phyloP scores from a whole-genome alignment of 2,329 filamentous ascomycete genomes.

The Ambrosiella cleistominuta region DNA sequence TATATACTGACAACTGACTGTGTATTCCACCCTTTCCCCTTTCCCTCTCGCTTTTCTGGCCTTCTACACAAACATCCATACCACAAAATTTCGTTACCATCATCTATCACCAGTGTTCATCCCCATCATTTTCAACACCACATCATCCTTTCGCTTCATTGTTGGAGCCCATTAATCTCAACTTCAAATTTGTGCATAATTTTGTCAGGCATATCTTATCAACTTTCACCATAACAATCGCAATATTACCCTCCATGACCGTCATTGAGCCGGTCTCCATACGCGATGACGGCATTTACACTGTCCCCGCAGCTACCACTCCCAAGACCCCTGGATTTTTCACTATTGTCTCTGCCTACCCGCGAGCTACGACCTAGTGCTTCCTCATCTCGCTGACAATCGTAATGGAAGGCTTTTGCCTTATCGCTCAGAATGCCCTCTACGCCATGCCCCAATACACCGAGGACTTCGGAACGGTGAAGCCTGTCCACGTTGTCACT shows the following conservation, averaged over 20 bases:
- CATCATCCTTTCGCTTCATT: not conserved
- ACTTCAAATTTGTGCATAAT: not conserved
- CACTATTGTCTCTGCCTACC: slow-evolving; percentile 6
- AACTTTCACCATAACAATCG: not conserved
- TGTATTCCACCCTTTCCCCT: not conserved
- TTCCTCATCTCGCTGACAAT: slow-evolving; percentile 13
- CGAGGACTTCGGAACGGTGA: slow-evolving; percentile 16
- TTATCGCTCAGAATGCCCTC: slow-evolving; percentile 11
- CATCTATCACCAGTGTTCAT: not conserved
- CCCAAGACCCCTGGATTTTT: not conserved
- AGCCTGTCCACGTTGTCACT: not conserved
- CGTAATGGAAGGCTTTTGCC: slow-evolving; percentile 13
- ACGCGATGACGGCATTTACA: not conserved
- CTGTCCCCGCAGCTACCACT: not conserved
- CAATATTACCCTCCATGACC: not conserved
- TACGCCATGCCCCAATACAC: slow-evolving; percentile 19
- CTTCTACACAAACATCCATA: not conserved
- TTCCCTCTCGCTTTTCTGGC: not conserved
- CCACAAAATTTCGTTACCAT: not conserved
- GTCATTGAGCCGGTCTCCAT: not conserved
- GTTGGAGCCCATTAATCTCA: not conserved
- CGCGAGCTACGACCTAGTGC: slow-evolving; percentile 11
- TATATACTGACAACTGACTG: not conserved
- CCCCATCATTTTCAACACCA: not conserved
- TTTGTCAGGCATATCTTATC: not conserved